Conservation (phyloP, 1,284 basidiomycete genomes). For the Coniferiporia sulphurascens region DNA sequence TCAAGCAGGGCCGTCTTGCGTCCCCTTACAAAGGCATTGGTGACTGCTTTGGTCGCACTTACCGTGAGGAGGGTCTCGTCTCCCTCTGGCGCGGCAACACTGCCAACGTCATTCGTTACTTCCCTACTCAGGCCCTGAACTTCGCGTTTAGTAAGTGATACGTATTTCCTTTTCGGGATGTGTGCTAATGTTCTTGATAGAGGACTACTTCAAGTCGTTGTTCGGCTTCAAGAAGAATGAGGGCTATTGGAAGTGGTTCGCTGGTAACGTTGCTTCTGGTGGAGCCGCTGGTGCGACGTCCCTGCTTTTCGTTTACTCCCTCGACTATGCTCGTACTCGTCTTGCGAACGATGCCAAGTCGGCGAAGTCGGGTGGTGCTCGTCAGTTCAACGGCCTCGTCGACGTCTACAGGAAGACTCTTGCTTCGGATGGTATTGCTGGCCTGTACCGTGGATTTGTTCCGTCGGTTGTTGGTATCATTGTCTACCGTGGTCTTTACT, state of each 20-base stretch:
- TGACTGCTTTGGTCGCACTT: conserved; percentile 87
- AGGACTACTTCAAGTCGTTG: conserved; percentile 96
- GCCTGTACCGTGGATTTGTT: conserved; percentile 94
- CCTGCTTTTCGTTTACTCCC: conserved; percentile 94
- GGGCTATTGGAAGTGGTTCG: conserved; percentile 89
- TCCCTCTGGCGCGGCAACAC: conserved; percentile 96
- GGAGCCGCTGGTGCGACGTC: conserved; percentile 96
- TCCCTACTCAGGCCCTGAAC: conserved; percentile 95
- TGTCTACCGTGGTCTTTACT: conserved; percentile 95
- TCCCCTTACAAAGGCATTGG: conserved; percentile 89
- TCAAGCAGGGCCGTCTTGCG: conserved; percentile 93
- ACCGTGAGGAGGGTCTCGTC: conserved; percentile 86
- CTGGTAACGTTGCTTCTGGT: conserved; percentile 93
- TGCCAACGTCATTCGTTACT: conserved; percentile 97
- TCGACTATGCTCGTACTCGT: conserved; percentile 97
- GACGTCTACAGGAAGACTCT: conserved; percentile 95
- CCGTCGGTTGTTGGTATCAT: conserved; percentile 94
- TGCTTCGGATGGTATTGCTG: conserved; percentile 81
- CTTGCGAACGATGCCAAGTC: conserved; percentile 97
- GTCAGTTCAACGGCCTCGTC: conserved; percentile 93
- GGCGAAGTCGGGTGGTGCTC: conserved; percentile 81
- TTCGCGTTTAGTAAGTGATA: conserved; percentile 82
- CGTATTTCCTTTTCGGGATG: not conserved
- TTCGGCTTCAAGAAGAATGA: conserved; percentile 90
- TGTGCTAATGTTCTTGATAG: conserved; percentile 37